A percentile compares a stretch with the other conserved stretches of the same genome.
Conservation (phyloP, 1,139 yeast species). For the Blastobotrys serpentis region DNA sequence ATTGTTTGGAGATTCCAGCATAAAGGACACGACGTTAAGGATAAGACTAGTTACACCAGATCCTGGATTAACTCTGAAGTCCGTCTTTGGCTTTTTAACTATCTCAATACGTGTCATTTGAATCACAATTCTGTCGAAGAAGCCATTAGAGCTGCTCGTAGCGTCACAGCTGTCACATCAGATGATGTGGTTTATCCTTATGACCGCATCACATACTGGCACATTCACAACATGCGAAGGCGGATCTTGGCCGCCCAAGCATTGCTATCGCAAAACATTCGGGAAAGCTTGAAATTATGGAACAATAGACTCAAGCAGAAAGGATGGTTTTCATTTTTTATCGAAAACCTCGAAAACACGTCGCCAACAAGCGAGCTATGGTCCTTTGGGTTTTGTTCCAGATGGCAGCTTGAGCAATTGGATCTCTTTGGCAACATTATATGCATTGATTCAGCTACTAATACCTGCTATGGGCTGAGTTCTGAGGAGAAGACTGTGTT, state of each 20-base stretch:
- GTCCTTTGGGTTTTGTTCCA: neutral
- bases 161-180: neutral
- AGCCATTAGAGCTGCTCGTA: neutral
- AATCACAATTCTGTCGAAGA: constrained; percentile 3
- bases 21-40: neutral
- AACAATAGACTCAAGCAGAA: neutral
- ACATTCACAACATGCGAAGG: neutral
- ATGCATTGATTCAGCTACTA: neutral
- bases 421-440: neutral
- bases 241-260: constrained; percentile 1
- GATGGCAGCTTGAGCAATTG: neutral
- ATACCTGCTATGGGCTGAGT: neutral
- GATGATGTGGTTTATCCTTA: neutral
- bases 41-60: neutral
- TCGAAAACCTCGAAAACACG: neutral
- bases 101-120: neutral
- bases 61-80: constrained; percentile 1
- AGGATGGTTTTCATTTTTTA: neutral
- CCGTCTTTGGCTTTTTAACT: neutral
- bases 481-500: neutral
- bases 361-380: neutral
- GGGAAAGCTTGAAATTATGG: neutral
- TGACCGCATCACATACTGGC: neutral
- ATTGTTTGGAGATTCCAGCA: neutral
- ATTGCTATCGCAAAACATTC: neutral